These are phyloP conservation scores for Agaricus sinodeliciosus DNA, from an alignment of 768 basidiomycete species.

Conservation along the genomic window DNA sequence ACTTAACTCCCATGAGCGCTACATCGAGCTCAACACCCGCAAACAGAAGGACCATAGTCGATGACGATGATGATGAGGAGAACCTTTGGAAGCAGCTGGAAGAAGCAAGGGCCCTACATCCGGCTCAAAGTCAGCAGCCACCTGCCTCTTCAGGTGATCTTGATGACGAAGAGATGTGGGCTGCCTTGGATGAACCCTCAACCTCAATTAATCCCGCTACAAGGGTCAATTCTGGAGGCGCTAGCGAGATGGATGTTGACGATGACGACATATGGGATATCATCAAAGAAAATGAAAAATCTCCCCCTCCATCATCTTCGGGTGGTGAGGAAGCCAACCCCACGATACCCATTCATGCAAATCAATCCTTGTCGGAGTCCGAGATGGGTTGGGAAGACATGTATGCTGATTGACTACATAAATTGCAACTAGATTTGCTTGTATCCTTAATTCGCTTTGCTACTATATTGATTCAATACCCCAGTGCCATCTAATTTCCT, in stretches of 20 bases:
- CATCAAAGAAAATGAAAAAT: slow-evolving; percentile 46
- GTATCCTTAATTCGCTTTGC: neutral
- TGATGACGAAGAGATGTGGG: slow-evolving; percentile 22
- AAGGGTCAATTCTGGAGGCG: slow-evolving; percentile 23
- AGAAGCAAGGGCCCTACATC: slow-evolving; percentile 28
- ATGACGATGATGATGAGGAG: slow-evolving; percentile 40
- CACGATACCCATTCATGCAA: slow-evolving; percentile 20
- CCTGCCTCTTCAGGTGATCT: slow-evolving; percentile 14
- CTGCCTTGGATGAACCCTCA: slow-evolving; percentile 13
- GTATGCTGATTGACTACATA: slow-evolving; percentile 35
- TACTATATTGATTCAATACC: neutral
- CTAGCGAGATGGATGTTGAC: slow-evolving; percentile 8
- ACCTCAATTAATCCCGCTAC: slow-evolving; percentile 17
- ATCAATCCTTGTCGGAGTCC: slow-evolving; percentile 15
- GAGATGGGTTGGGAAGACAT: slow-evolving; percentile 58
- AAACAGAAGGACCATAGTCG: slow-evolving; percentile 7
- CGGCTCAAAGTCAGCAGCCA: slow-evolving; percentile 14
- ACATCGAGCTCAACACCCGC: neutral
- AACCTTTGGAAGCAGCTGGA: slow-evolving; percentile 67
- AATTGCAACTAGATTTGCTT: slow-evolving; percentile 1
- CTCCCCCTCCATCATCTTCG: slow-evolving; percentile 14
- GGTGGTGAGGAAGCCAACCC: slow-evolving; percentile 2
- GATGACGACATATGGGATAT: slow-evolving; percentile 76
- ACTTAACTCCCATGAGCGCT: neutral
- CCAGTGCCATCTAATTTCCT: neutral